These are phyloP conservation scores for Leucocoprinus leucothites DNA, from an alignment of 768 basidiomycete genomes.

Conservation along the genomic window DNA sequence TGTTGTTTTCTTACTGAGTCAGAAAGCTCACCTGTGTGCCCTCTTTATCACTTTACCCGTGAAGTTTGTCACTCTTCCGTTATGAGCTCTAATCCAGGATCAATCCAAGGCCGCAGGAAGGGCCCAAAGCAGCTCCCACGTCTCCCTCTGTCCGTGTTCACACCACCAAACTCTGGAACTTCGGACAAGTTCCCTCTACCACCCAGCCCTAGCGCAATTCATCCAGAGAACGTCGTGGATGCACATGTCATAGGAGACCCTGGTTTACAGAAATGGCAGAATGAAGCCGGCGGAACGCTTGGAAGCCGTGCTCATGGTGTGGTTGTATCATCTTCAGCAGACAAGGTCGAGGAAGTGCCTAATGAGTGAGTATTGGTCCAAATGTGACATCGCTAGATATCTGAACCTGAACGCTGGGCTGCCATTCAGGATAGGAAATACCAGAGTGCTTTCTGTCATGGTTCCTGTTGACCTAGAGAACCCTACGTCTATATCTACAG, in stretches of 20 bases:
- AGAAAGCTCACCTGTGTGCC: neutral
- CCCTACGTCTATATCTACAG: conserved; percentile 35
- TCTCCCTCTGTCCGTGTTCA: conserved; percentile 75
- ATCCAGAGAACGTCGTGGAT: conserved; percentile 65
- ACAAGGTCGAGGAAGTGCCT: conserved; percentile 40
- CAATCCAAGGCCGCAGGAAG: conserved; percentile 46
- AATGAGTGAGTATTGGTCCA: conserved; percentile 39
- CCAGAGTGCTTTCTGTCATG: conserved; percentile 52
- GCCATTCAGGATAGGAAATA: conserved; percentile 19
- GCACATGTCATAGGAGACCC: conserved; percentile 53
- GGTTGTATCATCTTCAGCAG: conserved; percentile 49
- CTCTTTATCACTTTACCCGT: conserved; percentile 9
- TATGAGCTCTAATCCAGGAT: conserved; percentile 20
- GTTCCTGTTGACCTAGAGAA: conserved; percentile 60
- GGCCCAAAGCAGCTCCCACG: conserved; percentile 63
- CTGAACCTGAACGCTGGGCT: neutral
- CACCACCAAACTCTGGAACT: conserved; percentile 63
- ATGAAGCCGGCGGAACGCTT: conserved; percentile 44
- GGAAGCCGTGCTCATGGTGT: conserved; percentile 47
- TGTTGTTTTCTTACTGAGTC: conserved; percentile 1
- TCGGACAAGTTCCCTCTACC: conserved; percentile 66
- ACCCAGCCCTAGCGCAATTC: conserved; percentile 63
- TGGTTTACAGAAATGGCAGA: conserved; percentile 48
- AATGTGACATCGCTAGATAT: neutral
- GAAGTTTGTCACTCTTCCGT: neutral